Percentiles rank a stretch among this genome's conserved stretches.
Conservation (phyloP, 2,329 filamentous ascomycete genomes). For the Aspergillus texensis region DNA sequence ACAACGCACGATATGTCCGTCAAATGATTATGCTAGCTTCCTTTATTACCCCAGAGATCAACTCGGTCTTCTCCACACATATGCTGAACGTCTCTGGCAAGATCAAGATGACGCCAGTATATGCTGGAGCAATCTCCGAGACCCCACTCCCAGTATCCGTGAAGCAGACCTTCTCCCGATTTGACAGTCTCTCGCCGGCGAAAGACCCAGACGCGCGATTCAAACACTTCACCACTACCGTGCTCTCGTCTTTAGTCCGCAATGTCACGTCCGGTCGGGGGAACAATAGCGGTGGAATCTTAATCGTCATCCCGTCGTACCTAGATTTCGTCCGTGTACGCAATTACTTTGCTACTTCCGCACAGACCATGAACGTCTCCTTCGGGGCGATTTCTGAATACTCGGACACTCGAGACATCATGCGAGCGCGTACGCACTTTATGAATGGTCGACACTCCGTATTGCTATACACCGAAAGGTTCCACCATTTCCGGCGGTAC, state of each 20-base stretch:
- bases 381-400: conserved; percentile 92
- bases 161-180: conserved; percentile 87
- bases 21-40: conserved; percentile 82
- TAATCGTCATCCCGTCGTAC: conserved; percentile 91
- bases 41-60: conserved; percentile 86
- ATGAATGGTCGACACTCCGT: conserved; percentile 78
- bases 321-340: conserved; percentile 92
- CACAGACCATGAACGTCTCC: conserved; percentile 58
- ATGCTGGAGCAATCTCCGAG: conserved; percentile 72
- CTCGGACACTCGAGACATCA: conserved; percentile 74
- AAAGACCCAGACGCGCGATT: conserved; percentile 87
- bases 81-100: conserved; percentile 83
- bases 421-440: conserved; percentile 86
- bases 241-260: conserved; percentile 75
- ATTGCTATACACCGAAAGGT: conserved; percentile 87
- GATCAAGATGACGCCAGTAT: conserved; percentile 69
- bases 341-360: conserved; percentile 82
- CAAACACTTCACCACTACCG: conserved; percentile 81
- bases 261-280: conserved; percentile 46
- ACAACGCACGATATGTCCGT: conserved; percentile 75
- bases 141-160: conserved; percentile 65
- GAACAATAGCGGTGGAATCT: conserved; percentile 65
- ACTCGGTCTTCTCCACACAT: conserved; percentile 73
- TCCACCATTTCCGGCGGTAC: conserved; percentile 96
- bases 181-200: conserved; percentile 70